Evolutionary conservation across 495 filamentous ascomycete genomes (phyloP).

Genomic region (Penicillium cinerascens): DNA sequence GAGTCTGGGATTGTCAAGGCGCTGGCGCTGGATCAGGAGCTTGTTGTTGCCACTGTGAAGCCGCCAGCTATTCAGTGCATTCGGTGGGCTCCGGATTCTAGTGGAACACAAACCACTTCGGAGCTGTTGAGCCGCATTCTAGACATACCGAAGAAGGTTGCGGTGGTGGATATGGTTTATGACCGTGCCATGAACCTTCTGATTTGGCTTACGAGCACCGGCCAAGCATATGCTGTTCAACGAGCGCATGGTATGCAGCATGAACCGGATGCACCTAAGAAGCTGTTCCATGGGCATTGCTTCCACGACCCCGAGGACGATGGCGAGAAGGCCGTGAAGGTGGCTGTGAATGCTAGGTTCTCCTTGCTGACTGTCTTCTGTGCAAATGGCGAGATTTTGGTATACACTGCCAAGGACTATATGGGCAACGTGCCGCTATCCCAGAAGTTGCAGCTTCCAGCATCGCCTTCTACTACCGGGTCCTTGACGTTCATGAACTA

Average conservation of each 20-base stretch:
- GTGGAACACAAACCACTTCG: slow-evolving; percentile 81
- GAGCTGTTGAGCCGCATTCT: slow-evolving; percentile 84
- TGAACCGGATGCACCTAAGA: slow-evolving; percentile 45
- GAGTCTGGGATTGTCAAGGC: slow-evolving; percentile 88
- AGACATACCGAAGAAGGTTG: slow-evolving; percentile 74
- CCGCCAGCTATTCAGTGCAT: slow-evolving; percentile 96
- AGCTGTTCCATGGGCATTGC: slow-evolving; percentile 83
- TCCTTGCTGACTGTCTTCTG: slow-evolving; percentile 89
- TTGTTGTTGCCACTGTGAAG: slow-evolving; percentile 89
- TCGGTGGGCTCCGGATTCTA: slow-evolving; percentile 81
- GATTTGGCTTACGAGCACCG: slow-evolving; percentile 89
- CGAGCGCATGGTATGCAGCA: slow-evolving; percentile 41
- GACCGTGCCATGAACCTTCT: slow-evolving; percentile 96
- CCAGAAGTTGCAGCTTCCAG: slow-evolving; percentile 66
- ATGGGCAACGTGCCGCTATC: slow-evolving; percentile 90
- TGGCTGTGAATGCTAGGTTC: slow-evolving; percentile 88
- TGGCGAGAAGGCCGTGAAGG: slow-evolving; percentile 61
- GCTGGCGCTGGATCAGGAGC: slow-evolving; percentile 88
- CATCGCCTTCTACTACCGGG: slow-evolving; percentile 62
- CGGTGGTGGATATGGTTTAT: slow-evolving; percentile 82
- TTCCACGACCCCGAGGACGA: slow-evolving; percentile 71
- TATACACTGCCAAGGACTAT: slow-evolving; percentile 92
- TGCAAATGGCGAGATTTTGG: slow-evolving; percentile 69
- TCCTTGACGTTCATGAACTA: slow-evolving; percentile 71
- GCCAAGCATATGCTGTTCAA: slow-evolving; percentile 90